Conservation (phyloP, 257 asterid species). For the Schizonepeta tenuifolia region DNA sequence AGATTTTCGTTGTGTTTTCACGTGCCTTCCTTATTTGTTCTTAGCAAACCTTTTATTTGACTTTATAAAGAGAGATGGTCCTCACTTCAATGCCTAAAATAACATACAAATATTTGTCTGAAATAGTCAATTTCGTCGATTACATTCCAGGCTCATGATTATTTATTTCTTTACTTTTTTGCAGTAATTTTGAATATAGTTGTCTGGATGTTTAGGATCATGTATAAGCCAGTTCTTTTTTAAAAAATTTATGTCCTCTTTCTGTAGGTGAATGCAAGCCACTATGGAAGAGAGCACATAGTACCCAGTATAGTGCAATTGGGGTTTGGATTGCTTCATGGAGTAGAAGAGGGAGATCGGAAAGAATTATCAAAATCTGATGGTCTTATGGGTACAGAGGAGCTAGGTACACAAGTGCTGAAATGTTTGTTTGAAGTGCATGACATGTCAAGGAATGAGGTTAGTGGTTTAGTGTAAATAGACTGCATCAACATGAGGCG, state of each 20-base stretch:
- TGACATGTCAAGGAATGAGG: conserved; percentile 89
- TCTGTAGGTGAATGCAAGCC: conserved; percentile 72
- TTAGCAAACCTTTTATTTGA: not conserved
- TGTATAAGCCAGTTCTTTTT: not conserved
- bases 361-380: conserved; percentile 55
- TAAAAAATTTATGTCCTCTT: conserved; percentile 11
- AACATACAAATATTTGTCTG: not conserved
- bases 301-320: conserved; percentile 82
- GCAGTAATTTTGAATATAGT: not conserved
- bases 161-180: not conserved
- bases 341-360: conserved; percentile 61
- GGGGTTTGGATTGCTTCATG: conserved; percentile 82
- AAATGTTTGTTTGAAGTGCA: conserved; percentile 85
- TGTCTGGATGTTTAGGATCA: not conserved
- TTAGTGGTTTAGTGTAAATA: conserved; percentile 35
- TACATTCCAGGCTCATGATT: conserved; percentile 7
- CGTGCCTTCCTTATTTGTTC: not conserved
- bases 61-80: not conserved
- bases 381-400: conserved; percentile 69
- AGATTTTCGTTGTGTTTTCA: not conserved
- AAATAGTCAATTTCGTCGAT: not conserved
- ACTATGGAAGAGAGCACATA: conserved; percentile 79
- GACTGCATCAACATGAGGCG: conserved; percentile 10
- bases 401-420: conserved; percentile 72
- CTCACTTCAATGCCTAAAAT: not conserved